phyloP scores from a whole-genome alignment of 2,329 filamentous ascomycete genomes.

The Lachnum nothofagi region DNA sequence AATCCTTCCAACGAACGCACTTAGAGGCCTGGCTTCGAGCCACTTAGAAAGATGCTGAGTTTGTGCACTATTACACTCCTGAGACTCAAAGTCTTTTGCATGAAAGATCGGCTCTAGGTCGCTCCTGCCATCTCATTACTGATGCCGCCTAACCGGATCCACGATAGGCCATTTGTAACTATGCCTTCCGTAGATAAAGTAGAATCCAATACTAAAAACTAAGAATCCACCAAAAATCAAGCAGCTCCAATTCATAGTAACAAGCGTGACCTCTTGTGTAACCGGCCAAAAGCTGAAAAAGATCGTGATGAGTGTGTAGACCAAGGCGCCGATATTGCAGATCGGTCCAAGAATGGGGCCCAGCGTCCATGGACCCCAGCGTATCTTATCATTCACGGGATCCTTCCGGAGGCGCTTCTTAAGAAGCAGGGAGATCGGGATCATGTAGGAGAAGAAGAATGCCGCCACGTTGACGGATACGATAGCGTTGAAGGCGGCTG shows the following conservation, averaged over 20 bases:
- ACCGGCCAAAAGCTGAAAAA: constrained; percentile 43
- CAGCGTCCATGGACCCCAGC: constrained; percentile 22
- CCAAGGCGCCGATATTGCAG: constrained; percentile 14
- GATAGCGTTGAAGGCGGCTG: constrained; percentile 47
- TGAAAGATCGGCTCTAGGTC: background rate
- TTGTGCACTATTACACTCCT: too few relatives aligned
- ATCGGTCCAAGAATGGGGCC: constrained; percentile 22
- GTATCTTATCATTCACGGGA: constrained; percentile 20
- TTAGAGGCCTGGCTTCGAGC: too few relatives aligned
- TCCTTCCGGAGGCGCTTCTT: constrained; percentile 34
- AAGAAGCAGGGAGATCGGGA: constrained; percentile 31
- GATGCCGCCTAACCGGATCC: constrained; percentile 15
- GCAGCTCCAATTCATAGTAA: constrained; percentile 45
- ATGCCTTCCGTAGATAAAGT: constrained; percentile 38
- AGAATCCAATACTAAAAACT: constrained; percentile 44
- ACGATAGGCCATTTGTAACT: constrained; percentile 43
- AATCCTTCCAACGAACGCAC: too few relatives aligned
- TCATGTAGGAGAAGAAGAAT: constrained; percentile 11
- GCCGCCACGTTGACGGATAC: constrained; percentile 33
- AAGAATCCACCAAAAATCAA: constrained; percentile 40
- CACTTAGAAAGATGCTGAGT: too few relatives aligned
- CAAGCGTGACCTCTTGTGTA: constrained; percentile 16
- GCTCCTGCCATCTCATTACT: constrained; percentile 2
- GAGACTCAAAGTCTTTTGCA: too few relatives aligned
- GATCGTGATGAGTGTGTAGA: constrained; percentile 37